Percentiles rank a stretch among this genome's conserved stretches.
These are phyloP conservation scores for Pythium monospermum DNA, from an alignment of 352 stramenopile genomes.

Conservation along the genomic window DNA sequence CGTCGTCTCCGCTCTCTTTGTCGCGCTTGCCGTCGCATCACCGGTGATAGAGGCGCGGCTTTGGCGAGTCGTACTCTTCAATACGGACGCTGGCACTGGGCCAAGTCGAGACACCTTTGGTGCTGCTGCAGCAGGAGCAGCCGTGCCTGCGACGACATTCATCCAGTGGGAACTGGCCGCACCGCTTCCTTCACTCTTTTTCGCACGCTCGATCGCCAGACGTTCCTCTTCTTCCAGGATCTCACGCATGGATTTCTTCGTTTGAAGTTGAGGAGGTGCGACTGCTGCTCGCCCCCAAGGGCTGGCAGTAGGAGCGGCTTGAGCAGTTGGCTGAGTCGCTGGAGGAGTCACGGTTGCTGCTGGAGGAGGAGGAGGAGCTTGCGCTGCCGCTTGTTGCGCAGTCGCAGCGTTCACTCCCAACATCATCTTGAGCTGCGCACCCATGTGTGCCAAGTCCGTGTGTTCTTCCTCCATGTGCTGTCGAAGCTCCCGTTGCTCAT, in stretches of 20 bases:
- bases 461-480: slow-evolving; percentile 38
- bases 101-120: slow-evolving; percentile 61
- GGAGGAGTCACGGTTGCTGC: slow-evolving; percentile 11
- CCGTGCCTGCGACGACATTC: slow-evolving; percentile 77
- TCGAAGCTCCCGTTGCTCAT: slow-evolving; percentile 69
- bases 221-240: slow-evolving; percentile 82
- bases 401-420: slow-evolving; percentile 50
- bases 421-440: slow-evolving; percentile 86
- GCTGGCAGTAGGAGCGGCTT: slow-evolving; percentile 24
- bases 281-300: slow-evolving; percentile 44
- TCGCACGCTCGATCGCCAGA: slow-evolving; percentile 58
- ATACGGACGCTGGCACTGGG: slow-evolving; percentile 69
- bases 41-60: slow-evolving; percentile 29
- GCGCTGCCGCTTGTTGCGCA: background rate
- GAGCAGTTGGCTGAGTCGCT: background rate
- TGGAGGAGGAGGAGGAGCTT: slow-evolving; percentile 8
- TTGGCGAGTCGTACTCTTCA: slow-evolving; percentile 67
- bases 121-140: slow-evolving; percentile 32
- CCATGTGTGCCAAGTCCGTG: slow-evolving; percentile 72
- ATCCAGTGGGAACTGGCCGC: slow-evolving; percentile 71
- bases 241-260: slow-evolving; percentile 73
- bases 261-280: slow-evolving; percentile 21
- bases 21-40: slow-evolving; percentile 1
- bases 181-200: slow-evolving; percentile 28
- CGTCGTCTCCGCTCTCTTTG: slow-evolving; percentile 23